phyloP scores from a whole-genome alignment of 768 basidiomycete species.

The Pleurotus salmoneostramineus region DNA sequence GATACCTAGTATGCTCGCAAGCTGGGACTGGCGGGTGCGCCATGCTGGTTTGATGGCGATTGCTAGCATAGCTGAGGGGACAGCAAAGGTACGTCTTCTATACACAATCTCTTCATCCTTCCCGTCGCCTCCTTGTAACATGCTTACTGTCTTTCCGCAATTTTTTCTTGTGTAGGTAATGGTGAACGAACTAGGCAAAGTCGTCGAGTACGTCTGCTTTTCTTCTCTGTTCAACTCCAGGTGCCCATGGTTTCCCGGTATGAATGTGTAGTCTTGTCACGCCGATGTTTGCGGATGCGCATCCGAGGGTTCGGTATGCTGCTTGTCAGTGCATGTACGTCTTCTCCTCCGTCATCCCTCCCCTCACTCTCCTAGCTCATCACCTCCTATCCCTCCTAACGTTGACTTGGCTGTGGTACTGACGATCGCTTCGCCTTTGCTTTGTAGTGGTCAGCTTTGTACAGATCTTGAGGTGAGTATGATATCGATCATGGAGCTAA shows the following conservation, averaged over 20 bases:
- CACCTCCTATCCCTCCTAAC: too few relatives aligned
- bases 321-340: conserved; percentile 87
- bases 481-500: neutral
- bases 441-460: conserved; percentile 75
- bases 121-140: neutral
- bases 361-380: conserved; percentile 8
- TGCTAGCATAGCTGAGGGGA: conserved; percentile 82
- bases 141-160: neutral
- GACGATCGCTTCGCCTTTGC: neutral
- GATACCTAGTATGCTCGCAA: conserved; percentile 78
- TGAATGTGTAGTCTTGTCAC: conserved; percentile 53
- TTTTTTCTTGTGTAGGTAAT: conserved; percentile 45
- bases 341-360: neutral
- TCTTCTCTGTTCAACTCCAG: neutral
- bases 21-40: conserved; percentile 79
- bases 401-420: too few relatives aligned
- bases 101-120: neutral
- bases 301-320: conserved; percentile 72
- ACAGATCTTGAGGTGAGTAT: conserved; percentile 75
- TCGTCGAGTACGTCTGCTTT: conserved; percentile 62
- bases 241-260: neutral
- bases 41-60: conserved; percentile 89
- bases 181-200: conserved; percentile 77
- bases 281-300: conserved; percentile 73
- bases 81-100: conserved; percentile 47